Evolutionary conservation across 139 green algal genomes (phyloP).

Genomic region (Diplosphaera chodatii): DNA sequence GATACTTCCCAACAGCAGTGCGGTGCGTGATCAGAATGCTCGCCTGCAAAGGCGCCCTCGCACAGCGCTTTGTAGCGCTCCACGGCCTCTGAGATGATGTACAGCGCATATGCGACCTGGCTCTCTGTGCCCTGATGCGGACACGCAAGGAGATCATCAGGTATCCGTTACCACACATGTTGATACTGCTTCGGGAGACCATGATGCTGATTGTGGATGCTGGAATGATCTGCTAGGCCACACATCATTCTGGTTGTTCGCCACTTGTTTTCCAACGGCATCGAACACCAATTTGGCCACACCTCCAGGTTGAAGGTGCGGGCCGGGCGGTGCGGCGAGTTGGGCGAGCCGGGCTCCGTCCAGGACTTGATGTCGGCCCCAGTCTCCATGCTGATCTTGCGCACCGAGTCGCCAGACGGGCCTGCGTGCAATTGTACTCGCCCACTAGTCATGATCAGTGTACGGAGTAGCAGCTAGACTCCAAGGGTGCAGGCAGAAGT

Average conservation of each 20-base stretch:
- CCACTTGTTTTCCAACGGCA: too few species aligned
- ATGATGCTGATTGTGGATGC: too few species aligned
- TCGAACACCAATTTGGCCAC: not conserved
- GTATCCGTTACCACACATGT: too few species aligned
- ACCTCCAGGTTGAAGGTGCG: constrained; percentile 58
- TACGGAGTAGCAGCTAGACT: too few species aligned
- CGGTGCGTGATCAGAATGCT: too few species aligned
- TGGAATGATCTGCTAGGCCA: too few species aligned
- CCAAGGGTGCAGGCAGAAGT: too few species aligned
- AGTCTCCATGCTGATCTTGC: constrained; percentile 63
- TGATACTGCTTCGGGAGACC: too few species aligned
- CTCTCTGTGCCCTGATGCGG: constrained; percentile 37
- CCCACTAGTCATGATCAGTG: too few species aligned
- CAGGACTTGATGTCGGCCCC: constrained; percentile 73
- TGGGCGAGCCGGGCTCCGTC: constrained; percentile 45
- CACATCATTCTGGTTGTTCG: too few species aligned
- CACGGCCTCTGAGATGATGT: constrained; percentile 64
- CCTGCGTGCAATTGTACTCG: constrained; percentile 14
- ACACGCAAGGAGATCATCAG: not conserved
- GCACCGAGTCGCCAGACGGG: constrained; percentile 58
- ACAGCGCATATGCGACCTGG: constrained; percentile 42
- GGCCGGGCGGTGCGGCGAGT: constrained; percentile 18
- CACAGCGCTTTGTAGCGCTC: constrained; percentile 88
- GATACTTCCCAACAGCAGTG: too few species aligned
- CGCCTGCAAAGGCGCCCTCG: constrained; percentile 60